Base-by-base conservation (phyloP, 1,284 basidiomycete species). In the Microbotryomycetes sp. region DNA sequence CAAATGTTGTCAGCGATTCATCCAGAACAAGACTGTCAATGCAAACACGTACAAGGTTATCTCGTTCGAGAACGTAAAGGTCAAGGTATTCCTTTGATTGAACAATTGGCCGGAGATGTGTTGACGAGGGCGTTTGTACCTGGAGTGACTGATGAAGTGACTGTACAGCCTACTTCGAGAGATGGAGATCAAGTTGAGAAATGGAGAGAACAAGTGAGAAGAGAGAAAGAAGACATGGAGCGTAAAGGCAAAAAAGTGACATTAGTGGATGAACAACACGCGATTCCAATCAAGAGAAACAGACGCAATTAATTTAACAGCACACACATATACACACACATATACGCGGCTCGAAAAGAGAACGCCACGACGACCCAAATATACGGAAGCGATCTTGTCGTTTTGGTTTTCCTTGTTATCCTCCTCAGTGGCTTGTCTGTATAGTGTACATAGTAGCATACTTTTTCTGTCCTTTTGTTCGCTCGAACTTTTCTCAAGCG, bases 31-130 rank as follows among this genome's bases (percentile, higher is more conserved):
- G 60, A 59, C 45, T 68, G 67, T 50, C 19, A 36, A 3, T 68
- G 67, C 62, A 62, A 64, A 23, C 67, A 68, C n/a, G 54, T 31
- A 56, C 56, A 60, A 49, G 67, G 67, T 22, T 68, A 68, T 63
- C 54, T 63, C 49, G 49, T 49, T 1, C 61, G 67, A 15, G 67
- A 68, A 31, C 28, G 30, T 3, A 49, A 30, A 1, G 67, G 67
- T 3, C 61, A 64, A 4, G 67, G 67, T 3, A 64, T 68, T 53
- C 55, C 55, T 1, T 57, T 56, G 19, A 66, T 68, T 52, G 59
- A 68, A 54, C 53, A 56, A 12, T 56, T 68, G 47, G 62, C 64
- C n/a, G 67, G 67, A 42, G 36, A 42, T 42, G 36, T 42, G 9
- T 42, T 42, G 36, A 42, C 36, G 36, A 9, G 36, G 36, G 36